A percentile compares a stretch with the other conserved stretches of the same genome.
phyloP scores from a whole-genome alignment of 306 rosid genomes.

The Vigna trinervia region DNA sequence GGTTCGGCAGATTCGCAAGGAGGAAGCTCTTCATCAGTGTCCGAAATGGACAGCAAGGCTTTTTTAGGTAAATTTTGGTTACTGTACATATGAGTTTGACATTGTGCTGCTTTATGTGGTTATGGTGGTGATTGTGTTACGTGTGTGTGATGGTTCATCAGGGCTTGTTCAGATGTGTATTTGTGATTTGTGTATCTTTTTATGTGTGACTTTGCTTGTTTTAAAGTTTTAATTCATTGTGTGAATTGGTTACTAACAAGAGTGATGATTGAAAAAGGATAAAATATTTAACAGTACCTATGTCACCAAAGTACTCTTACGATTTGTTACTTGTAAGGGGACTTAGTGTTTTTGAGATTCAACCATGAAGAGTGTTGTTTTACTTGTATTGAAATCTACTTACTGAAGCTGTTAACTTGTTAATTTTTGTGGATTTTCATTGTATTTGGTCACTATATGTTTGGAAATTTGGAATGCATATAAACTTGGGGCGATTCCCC shows the following conservation, averaged over 20 bases:
- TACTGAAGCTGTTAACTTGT: slow-evolving; percentile 27
- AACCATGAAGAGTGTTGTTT: slow-evolving; percentile 21
- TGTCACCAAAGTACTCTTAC: slow-evolving; percentile 21
- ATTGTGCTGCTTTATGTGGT: background rate
- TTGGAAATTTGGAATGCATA: slow-evolving; percentile 7
- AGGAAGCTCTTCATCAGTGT: slow-evolving; percentile 80
- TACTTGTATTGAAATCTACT: background rate
- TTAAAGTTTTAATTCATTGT: slow-evolving; percentile 25
- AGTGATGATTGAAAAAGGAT: slow-evolving; percentile 39
- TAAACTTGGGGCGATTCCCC: background rate
- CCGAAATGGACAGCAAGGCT: slow-evolving; percentile 83
- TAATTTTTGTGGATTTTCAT: background rate
- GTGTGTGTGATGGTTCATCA: slow-evolving; percentile 33
- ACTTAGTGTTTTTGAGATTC: slow-evolving; percentile 18
- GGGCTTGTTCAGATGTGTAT: slow-evolving; percentile 28
- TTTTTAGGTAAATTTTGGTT: slow-evolving; percentile 58
- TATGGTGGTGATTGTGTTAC: slow-evolving; percentile 16
- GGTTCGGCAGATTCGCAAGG: slow-evolving; percentile 81
- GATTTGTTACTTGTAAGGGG: background rate
- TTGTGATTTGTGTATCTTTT: background rate
- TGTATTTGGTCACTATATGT: background rate
- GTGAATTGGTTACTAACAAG: slow-evolving; percentile 47
- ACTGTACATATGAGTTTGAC: background rate
- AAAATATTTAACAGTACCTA: background rate
- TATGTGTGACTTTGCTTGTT: slow-evolving; percentile 30